A percentile compares a stretch with the other conserved stretches of the same genome.
These are phyloP conservation scores for Limonium bicolor DNA, from an alignment of 148 eudicot species.

Conservation along the genomic window DNA sequence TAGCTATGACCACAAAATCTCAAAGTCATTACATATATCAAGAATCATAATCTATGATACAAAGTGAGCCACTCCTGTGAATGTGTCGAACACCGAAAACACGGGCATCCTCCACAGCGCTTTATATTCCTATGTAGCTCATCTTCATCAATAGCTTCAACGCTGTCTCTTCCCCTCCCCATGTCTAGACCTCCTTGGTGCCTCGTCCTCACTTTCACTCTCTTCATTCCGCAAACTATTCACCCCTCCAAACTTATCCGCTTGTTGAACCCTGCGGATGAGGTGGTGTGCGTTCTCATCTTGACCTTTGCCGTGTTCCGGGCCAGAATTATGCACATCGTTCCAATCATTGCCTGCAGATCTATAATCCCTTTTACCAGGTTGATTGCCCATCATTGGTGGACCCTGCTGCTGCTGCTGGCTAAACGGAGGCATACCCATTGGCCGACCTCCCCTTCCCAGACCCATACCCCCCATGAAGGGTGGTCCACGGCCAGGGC, in stretches of 20 bases:
- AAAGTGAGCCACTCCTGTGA: no score
- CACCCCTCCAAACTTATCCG: slow-evolving; percentile 36
- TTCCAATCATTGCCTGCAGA: slow-evolving; percentile 30
- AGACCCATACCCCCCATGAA: slow-evolving; percentile 60
- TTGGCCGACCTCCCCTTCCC: slow-evolving; percentile 45
- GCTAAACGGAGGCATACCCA: slow-evolving; percentile 36
- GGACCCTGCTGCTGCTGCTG: slow-evolving; percentile 33
- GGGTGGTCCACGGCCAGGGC: slow-evolving; percentile 50
- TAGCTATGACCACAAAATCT: no score
- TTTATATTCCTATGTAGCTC: no score
- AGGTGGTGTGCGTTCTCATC: slow-evolving; percentile 28
- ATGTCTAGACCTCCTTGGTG: slow-evolving; percentile 86
- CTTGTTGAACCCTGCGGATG: slow-evolving; percentile 17
- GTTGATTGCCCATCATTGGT: slow-evolving; percentile 26
- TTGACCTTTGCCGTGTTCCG: slow-evolving; percentile 44
- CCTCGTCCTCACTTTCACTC: slow-evolving; percentile 95
- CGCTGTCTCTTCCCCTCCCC: slow-evolving; percentile 89
- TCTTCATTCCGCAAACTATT: slow-evolving; percentile 50
- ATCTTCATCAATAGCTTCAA: no score
- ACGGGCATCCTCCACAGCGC: no score
- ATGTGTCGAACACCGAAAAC: no score
- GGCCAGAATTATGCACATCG: slow-evolving; percentile 34
- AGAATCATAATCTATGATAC: no score
- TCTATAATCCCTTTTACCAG: slow-evolving; percentile 40
- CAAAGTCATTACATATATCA: no score